Base-by-base conservation (phyloP, 2,329 filamentous ascomycete species). In the Elsinoe australis region DNA sequence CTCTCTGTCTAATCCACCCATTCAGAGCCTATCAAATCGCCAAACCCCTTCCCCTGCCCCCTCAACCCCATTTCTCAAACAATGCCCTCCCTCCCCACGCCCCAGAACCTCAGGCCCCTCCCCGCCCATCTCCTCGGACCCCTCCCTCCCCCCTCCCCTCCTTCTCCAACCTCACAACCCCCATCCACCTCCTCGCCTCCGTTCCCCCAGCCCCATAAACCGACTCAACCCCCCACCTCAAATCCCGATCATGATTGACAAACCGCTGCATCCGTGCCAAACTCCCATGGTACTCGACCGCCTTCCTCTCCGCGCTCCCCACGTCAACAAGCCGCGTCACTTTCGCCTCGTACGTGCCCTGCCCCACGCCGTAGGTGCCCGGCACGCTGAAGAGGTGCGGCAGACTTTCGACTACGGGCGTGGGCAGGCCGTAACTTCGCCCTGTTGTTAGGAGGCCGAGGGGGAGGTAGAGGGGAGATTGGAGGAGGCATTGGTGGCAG, bases 121-220 rank as follows among this genome's bases (percentile, higher is more conserved):
- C n/a, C n/a, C n/a, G n/a, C n/a, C n/a, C n/a, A n/a, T n/a, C n/a
- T 67, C 63, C 58, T 66, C 67, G 64, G 75, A 61, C 39, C 72
- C 61, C 17, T 71, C 65, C 38, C 12, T 15, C 12, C 46, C 14
- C 17, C 12, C 9, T 33, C n/a, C 47, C 33, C 34, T 10, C 7
- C 21, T 5, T 42, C 15, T n/a, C 34, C 26, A 34, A n/a, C 26
- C 28, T 19, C 22, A 26, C 28, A 49, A 34, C 41, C 41, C 28
- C 35, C n/a, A 44, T 31, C 39, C 39, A 44, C 26, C 39, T 44
- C 39, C 39, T 44, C 39, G 14, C 39, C 39, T 36, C 33, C 33
- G 21, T 26, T 26, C 21, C 38, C 3, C 14, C n/a, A 14, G 7
- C 14, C 12, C 15, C 15, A 4, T 14, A 29, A 29, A 29, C 39